Conservation (phyloP, 345 rosid genomes). For the Raphanus raphanistrum region DNA sequence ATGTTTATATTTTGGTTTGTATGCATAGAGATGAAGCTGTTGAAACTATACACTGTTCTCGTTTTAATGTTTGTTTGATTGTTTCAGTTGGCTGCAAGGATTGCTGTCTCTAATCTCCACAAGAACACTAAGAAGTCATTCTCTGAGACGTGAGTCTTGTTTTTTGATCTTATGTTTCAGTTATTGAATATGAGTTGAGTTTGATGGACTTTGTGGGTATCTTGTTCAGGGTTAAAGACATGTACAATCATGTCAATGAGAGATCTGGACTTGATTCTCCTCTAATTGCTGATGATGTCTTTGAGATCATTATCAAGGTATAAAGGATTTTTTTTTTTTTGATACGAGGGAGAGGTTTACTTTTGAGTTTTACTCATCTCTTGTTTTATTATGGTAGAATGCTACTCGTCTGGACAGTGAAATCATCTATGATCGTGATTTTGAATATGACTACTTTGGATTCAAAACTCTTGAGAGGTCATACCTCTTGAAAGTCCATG, state of each 20-base stretch:
- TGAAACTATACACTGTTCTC: no score
- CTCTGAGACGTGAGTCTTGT: slow-evolving; percentile 86
- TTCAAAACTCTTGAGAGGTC: slow-evolving; percentile 93
- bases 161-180: neutral
- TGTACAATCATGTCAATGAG: slow-evolving; percentile 72
- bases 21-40: neutral
- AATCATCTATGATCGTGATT: slow-evolving; percentile 86
- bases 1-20: neutral
- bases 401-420: slow-evolving; percentile 84
- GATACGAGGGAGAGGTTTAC: neutral
- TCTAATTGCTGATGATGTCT: slow-evolving; percentile 87
- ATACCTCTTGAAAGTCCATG: slow-evolving; percentile 77
- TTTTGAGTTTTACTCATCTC: neutral
- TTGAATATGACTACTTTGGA: slow-evolving; percentile 94
- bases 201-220: slow-evolving; percentile 1
- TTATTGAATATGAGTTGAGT: neutral
- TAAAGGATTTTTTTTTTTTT: neutral
- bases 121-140: slow-evolving; percentile 92
- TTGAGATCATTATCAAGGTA: slow-evolving; percentile 85
- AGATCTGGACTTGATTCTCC: slow-evolving; percentile 80
- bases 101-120: slow-evolving; percentile 95
- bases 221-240: slow-evolving; percentile 63
- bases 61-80: neutral
- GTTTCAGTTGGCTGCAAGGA: slow-evolving; percentile 91
- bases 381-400: slow-evolving; percentile 49